Evolutionary conservation across 2,329 filamentous ascomycete species (phyloP).

Genomic region (Xylogone sp.): DNA sequence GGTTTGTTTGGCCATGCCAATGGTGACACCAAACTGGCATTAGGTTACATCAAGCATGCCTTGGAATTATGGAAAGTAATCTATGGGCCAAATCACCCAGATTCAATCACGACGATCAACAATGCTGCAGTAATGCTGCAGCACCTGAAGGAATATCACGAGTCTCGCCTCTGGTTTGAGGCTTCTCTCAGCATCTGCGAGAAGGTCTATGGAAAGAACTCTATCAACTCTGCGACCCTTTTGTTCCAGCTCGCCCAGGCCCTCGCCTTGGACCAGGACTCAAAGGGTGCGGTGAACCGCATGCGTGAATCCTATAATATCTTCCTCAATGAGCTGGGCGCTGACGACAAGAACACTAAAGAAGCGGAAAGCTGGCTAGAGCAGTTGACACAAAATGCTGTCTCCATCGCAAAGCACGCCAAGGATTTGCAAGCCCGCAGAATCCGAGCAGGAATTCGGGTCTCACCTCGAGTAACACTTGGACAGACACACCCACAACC

Average conservation of each 20-base stretch:
- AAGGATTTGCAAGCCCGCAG: constrained; percentile 78
- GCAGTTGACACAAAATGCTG: constrained; percentile 92
- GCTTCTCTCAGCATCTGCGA: constrained; percentile 86
- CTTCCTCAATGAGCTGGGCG: constrained; percentile 81
- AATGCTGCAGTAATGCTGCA: constrained; percentile 99
- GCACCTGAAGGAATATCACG: constrained; percentile 88
- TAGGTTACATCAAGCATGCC: constrained; percentile 87
- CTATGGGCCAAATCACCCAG: constrained; percentile 88
- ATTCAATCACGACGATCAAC: constrained; percentile 98
- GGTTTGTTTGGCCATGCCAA: constrained; percentile 90
- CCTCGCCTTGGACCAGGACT: constrained; percentile 90
- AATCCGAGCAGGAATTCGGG: constrained; percentile 65
- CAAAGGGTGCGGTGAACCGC: constrained; percentile 82
- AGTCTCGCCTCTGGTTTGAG: constrained; percentile 96
- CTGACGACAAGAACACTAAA: constrained; percentile 95
- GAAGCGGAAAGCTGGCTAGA: constrained; percentile 96
- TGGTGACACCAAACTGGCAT: constrained; percentile 83
- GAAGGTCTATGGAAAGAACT: constrained; percentile 81
- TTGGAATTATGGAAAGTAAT: constrained; percentile 96
- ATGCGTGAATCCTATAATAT: constrained; percentile 98
- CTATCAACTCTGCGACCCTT: constrained; percentile 89
- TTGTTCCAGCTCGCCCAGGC: constrained; percentile 97
- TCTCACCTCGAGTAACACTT: constrained; percentile 57
- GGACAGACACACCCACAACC: constrained; percentile 57
- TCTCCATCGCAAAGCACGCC: constrained; percentile 88